A percentile compares a stretch with the other conserved stretches of the same genome.
phyloP scores from a whole-genome alignment of 2,329 filamentous ascomycete genomes.

The Trichoderma polysporum region DNA sequence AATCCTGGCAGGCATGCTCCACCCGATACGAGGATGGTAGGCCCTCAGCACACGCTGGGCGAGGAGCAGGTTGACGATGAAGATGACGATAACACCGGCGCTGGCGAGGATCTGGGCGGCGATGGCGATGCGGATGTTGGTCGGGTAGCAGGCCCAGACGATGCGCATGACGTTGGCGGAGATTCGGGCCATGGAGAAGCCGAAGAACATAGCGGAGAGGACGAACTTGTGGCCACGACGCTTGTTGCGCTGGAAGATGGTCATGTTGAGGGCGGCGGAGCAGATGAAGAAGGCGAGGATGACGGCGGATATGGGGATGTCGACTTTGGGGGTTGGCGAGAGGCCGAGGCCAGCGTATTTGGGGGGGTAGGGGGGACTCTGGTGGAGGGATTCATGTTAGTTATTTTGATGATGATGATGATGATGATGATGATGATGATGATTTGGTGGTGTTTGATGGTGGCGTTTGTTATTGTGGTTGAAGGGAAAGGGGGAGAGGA shows the following conservation, averaged over 20 bases:
- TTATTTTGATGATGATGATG: not conserved
- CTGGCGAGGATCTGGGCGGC: conserved; percentile 69
- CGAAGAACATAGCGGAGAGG: conserved; percentile 57
- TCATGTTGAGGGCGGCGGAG: conserved; percentile 58
- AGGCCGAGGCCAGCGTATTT: conserved; percentile 55
- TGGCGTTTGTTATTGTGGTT: too few relatives aligned
- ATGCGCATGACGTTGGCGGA: conserved; percentile 53
- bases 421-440: not conserved
- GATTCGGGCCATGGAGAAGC: conserved; percentile 57
- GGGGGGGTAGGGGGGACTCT: conserved; percentile 42
- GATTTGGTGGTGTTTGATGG: not conserved
- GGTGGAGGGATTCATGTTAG: not conserved
- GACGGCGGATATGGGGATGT: conserved; percentile 64
- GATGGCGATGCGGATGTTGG: conserved; percentile 46
- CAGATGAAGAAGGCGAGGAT: conserved; percentile 59
- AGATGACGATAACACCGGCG: conserved; percentile 72
- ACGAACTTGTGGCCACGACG: conserved; percentile 57
- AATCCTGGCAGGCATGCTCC: conserved; percentile 54
- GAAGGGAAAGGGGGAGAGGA: not conserved
- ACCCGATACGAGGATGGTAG: conserved; percentile 68
- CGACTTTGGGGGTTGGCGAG: conserved; percentile 54
- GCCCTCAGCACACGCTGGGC: conserved; percentile 73
- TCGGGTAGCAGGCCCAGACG: conserved; percentile 49
- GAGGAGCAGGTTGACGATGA: conserved; percentile 76
- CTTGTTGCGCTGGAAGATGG: conserved; percentile 53